phyloP scores from a whole-genome alignment of 2,329 filamentous ascomycete species.

The Immersiporthe knoxdaviesiana region DNA sequence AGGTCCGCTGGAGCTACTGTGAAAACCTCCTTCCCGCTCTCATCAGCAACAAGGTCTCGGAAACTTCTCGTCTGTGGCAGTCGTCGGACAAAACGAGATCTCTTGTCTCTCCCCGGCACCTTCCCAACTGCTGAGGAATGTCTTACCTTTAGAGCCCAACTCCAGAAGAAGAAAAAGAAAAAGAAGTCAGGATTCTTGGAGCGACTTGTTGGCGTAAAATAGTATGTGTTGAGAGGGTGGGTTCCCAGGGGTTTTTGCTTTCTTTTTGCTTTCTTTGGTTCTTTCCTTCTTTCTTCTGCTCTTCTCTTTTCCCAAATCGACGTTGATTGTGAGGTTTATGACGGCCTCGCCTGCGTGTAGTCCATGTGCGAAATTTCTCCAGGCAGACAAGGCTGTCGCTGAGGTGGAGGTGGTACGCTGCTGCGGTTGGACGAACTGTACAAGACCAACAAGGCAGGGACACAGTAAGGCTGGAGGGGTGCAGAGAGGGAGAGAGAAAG shows the following conservation, averaged over 20 bases:
- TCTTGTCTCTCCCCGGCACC: constrained; percentile 8
- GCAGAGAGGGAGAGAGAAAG: neutral
- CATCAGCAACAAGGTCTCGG: constrained; percentile 26
- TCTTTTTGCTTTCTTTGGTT: neutral
- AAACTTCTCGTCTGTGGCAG: constrained; percentile 6
- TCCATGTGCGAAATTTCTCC: constrained; percentile 2
- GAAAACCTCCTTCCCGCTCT: constrained; percentile 4
- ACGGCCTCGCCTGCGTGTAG: neutral
- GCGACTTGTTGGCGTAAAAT: neutral
- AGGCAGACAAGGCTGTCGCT: neutral
- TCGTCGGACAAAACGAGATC: constrained; percentile 12
- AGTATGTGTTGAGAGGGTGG: neutral
- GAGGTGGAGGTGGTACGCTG: neutral
- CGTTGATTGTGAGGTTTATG: neutral
- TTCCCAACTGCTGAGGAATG: constrained; percentile 13
- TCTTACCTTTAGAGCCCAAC: constrained; percentile 25
- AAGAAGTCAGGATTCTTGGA: neutral
- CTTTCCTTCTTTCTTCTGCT: no score
- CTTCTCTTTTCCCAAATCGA: neutral
- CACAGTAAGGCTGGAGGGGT: constrained; percentile 14
- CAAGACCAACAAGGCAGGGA: constrained; percentile 7
- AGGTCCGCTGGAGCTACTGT: constrained; percentile 14
- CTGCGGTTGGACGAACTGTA: neutral
- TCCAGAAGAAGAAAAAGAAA: constrained; percentile 11
- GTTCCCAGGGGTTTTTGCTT: neutral